These are phyloP conservation scores for Lachancea thermotolerans DNA, from an alignment of 805 yeast species.

Conservation along the genomic window DNA sequence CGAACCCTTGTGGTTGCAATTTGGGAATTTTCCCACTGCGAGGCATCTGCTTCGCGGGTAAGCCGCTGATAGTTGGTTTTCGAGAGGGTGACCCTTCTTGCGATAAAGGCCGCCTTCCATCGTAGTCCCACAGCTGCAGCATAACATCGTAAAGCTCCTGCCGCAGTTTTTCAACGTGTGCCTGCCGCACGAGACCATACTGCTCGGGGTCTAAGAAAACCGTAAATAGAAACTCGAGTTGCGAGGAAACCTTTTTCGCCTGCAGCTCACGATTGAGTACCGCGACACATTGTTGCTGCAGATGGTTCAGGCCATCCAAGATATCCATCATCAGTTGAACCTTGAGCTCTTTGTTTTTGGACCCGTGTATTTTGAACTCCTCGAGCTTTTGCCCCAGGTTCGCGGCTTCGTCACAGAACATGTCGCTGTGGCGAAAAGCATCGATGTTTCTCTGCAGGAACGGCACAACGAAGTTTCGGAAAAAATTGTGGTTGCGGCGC, in stretches of 20 bases:
- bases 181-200: constrained; percentile 13
- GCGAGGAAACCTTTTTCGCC: constrained; percentile 13
- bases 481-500: constrained; percentile 13
- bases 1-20: no score
- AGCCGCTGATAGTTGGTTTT: no score
- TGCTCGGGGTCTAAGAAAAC: constrained; percentile 18
- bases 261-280: constrained; percentile 23
- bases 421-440: constrained; percentile 15
- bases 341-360: constrained; percentile 6
- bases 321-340: constrained; percentile 12
- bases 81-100: no score
- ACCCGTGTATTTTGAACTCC: constrained; percentile 7
- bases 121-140: constrained; percentile 12
- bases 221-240: constrained; percentile 17
- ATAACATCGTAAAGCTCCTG: constrained; percentile 15
- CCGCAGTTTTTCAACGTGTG: constrained; percentile 11
- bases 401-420: constrained; percentile 18
- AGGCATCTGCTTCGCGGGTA: no score
- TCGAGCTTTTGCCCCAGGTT: constrained; percentile 12
- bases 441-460: constrained; percentile 18
- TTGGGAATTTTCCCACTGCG: no score
- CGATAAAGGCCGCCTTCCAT: neutral
- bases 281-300: constrained; percentile 19
- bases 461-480: constrained; percentile 18
- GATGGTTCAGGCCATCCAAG: constrained; percentile 15